Percentiles rank a stretch among this genome's conserved stretches.
Conservation (phyloP, 2,329 filamentous ascomycete genomes). For the Chaetomiaceae sp. region DNA sequence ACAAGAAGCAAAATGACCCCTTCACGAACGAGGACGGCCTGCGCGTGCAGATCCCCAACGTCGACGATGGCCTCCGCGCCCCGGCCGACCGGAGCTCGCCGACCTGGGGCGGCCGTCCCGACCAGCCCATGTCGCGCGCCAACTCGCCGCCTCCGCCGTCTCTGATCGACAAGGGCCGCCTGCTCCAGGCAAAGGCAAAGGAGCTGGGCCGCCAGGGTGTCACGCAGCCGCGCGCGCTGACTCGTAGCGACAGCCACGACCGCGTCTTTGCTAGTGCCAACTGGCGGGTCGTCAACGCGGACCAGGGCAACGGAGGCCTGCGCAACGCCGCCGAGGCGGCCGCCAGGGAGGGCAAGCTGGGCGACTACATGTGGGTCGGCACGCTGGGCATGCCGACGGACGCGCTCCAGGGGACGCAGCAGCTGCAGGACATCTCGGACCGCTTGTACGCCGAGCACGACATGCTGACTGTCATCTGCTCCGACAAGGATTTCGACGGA, state of each 20-base stretch:
- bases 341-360: conserved; percentile 61
- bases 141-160: conserved; percentile 70
- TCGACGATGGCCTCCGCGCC: conserved; percentile 47
- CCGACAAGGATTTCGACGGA: conserved; percentile 88
- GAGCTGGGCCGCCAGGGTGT: conserved; percentile 55
- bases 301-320: conserved; percentile 89
- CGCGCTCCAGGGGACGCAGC: conserved; percentile 65
- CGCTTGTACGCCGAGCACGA: conserved; percentile 75
- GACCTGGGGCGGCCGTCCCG: conserved; percentile 69
- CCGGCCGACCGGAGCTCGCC: conserved; percentile 72
- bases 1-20: conserved; percentile 41
- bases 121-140: conserved; percentile 74
- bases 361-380: conserved; percentile 84
- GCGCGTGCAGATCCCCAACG: conserved; percentile 50
- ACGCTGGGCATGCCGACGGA: conserved; percentile 94
- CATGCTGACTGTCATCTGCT: conserved; percentile 78
- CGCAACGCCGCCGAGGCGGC: conserved; percentile 83
- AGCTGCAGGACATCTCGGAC: conserved; percentile 80
- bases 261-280: conserved; percentile 69
- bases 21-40: conserved; percentile 57
- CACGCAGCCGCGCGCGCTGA: conserved; percentile 48
- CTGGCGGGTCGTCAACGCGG: conserved; percentile 78
- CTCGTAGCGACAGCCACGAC: conserved; percentile 61
- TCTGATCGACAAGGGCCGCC: conserved; percentile 64
- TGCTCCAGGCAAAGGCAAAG: conserved; percentile 50